Base-by-base conservation (phyloP, 1,139 yeast species). In the Debaryomyces sp. region DNA sequence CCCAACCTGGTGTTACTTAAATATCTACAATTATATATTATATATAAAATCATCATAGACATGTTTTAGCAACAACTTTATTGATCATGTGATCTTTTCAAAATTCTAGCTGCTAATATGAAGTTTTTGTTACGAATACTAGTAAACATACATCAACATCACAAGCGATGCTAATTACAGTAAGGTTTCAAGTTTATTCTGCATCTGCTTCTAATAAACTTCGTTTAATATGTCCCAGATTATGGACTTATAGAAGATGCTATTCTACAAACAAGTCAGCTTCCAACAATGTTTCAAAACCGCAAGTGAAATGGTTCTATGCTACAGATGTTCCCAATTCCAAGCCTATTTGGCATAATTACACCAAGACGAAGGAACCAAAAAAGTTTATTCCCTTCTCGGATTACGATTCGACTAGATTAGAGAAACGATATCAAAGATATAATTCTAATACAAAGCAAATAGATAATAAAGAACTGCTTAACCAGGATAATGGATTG, bases 321-420 rank as follows among this genome's bases (percentile, higher is more conserved):
- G 95, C 96, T 1, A 84, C 91, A 0, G 96, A 90, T 61, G 66
- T 82, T 5, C 96, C 97, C 0, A 65, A 75, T 18, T 67, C 81
- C 5, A 87, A 87, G 64, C 96, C 96, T 0, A 71, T 67, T 6
- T 80, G 85, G 70, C 76, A 74, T 54, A 63, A 75, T 21, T 84
- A 84, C 54, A 66, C 59, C 22, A 78, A 79, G 47, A 67, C 67
- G 1, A 70, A 71, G 43, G 70, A 73, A 10, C 85, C 96, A 0
- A 66, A 70, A 45, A 83, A 84, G 57, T 92, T 87, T 60, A 68
- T 81, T n/a, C 85, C 90, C 4, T 91, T 92, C 61, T 78, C 89
- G 0, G 73, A 68, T 27, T 62, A 67, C 44, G 97, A 92, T 63
- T 84, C 89, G 1, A 62, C 62, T 0, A 69, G 82, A 24, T 65